Evolutionary conservation across 768 basidiomycete genomes (phyloP).

Genomic region (Tulasnella sp.): DNA sequence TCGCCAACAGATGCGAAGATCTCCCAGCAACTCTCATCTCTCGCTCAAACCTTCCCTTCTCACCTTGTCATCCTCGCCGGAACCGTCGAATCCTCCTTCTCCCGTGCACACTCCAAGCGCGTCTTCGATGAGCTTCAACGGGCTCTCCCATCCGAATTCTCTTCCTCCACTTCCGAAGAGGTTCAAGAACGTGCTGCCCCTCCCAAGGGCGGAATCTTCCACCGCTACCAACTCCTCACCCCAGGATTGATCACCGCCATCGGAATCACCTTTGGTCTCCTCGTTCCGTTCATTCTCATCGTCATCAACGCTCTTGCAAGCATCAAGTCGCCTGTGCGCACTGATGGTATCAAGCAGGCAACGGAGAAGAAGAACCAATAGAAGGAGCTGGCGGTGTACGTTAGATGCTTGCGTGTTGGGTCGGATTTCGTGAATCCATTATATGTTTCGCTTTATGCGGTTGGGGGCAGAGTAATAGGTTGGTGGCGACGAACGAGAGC

Average conservation of each 20-base stretch:
- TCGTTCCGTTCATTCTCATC: slow-evolving; percentile 25
- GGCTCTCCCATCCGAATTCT: background rate
- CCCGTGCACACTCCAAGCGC: background rate
- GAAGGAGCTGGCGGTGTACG: background rate
- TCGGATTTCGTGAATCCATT: background rate
- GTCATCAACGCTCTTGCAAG: slow-evolving; percentile 28
- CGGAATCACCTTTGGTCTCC: slow-evolving; percentile 27
- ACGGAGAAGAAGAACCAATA: slow-evolving; percentile 28
- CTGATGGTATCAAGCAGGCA: slow-evolving; percentile 23
- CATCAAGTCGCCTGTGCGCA: slow-evolving; percentile 26
- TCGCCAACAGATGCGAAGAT: slow-evolving; percentile 13
- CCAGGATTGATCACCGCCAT: slow-evolving; percentile 28
- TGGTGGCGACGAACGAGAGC: background rate
- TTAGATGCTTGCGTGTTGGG: background rate
- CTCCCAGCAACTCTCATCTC: slow-evolving; percentile 14
- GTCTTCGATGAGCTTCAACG: background rate
- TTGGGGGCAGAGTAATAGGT: background rate
- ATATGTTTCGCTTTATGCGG: background rate
- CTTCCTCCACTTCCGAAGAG: slow-evolving; percentile 4
- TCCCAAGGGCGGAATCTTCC: slow-evolving; percentile 26
- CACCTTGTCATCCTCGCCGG: slow-evolving; percentile 26
- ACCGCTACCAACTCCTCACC: slow-evolving; percentile 30
- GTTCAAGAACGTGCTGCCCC: background rate
- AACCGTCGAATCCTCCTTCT: slow-evolving; percentile 15
- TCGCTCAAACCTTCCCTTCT: slow-evolving; percentile 23